Evolutionary conservation across 2,329 filamentous ascomycete genomes (phyloP).

Genomic region (Ophiostoma sp.): DNA sequence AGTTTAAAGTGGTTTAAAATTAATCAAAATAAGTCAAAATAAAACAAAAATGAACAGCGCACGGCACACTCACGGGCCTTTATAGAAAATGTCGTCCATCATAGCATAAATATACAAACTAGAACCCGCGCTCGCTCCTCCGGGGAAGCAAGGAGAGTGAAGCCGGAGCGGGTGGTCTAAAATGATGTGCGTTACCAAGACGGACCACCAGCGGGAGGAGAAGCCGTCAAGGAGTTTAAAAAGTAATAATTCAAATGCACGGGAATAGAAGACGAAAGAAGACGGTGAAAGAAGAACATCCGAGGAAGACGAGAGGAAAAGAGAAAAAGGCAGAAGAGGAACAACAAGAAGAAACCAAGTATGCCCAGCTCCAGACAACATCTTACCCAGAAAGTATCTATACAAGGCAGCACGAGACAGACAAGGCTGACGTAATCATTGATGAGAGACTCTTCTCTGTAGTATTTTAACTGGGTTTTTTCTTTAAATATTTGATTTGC

Average conservation of each 20-base stretch:
- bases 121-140: conserved; percentile 19
- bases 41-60: background rate
- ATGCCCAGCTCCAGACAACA: background rate
- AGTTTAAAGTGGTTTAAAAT: background rate
- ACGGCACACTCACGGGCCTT: background rate
- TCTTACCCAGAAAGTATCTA: background rate
- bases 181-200: conserved; percentile 36
- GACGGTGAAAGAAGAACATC: background rate
- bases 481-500: too few relatives aligned
- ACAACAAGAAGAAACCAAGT: background rate
- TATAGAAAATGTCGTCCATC: background rate
- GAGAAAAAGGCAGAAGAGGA: background rate
- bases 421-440: background rate
- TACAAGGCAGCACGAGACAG: background rate
- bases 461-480: too few relatives aligned
- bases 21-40: too few relatives aligned
- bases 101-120: background rate
- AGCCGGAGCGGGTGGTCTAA: conserved; percentile 38
- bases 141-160: conserved; percentile 37
- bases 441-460: background rate
- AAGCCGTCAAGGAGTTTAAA: background rate
- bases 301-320: too few relatives aligned
- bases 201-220: background rate
- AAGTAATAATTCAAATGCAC: background rate
- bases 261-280: background rate